Conservation (phyloP, 2,329 filamentous ascomycete genomes). For the Seiridium cupressi region DNA sequence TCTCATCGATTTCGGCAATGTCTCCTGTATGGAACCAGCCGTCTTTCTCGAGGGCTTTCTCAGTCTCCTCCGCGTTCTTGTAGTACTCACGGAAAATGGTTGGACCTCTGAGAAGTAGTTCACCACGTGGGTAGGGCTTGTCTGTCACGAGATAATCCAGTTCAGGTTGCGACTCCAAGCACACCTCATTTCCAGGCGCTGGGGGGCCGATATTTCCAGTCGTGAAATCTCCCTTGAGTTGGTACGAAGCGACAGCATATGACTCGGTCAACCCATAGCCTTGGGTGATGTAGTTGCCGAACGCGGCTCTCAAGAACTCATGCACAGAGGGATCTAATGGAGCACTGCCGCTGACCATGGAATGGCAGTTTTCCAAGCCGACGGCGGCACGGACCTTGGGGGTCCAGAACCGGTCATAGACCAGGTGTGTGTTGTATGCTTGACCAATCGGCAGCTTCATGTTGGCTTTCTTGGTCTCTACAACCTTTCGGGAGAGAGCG, state of each 20-base stretch:
- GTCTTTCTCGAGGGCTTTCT: conserved; percentile 76
- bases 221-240: conserved; percentile 68
- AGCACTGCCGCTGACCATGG: conserved; percentile 85
- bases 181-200: conserved; percentile 67
- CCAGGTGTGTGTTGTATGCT: conserved; percentile 74
- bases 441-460: conserved; percentile 70
- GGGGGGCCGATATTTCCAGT: conserved; percentile 81
- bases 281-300: conserved; percentile 76
- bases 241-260: conserved; percentile 74
- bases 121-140: conserved; percentile 85
- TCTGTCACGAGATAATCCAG: conserved; percentile 91
- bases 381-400: conserved; percentile 82
- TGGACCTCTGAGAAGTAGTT: conserved; percentile 81
- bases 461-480: conserved; percentile 75
- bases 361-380: conserved; percentile 70
- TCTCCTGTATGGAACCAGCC: conserved; percentile 98
- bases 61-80: conserved; percentile 85
- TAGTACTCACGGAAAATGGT: conserved; percentile 83
- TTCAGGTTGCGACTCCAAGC: conserved; percentile 83
- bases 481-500: conserved; percentile 73
- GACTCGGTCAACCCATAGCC: conserved; percentile 95
- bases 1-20: conserved; percentile 78
- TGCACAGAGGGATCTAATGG: conserved; percentile 88
- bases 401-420: conserved; percentile 88
- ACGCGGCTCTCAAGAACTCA: conserved; percentile 81